phyloP scores from a whole-genome alignment of 345 rosid genomes.

The Kandelia obovata region DNA sequence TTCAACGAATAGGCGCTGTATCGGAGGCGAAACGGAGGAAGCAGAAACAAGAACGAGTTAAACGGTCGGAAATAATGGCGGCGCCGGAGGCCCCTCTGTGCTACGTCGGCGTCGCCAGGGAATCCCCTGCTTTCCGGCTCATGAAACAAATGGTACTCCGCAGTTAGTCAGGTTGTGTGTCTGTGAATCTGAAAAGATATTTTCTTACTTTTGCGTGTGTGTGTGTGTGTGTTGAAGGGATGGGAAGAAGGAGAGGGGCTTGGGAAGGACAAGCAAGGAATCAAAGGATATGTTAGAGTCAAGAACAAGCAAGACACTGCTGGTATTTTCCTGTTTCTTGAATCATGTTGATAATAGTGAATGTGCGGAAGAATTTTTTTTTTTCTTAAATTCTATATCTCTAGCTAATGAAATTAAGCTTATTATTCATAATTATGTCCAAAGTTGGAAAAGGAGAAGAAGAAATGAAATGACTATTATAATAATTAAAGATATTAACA shows the following conservation, averaged over 20 bases:
- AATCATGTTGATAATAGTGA: neutral
- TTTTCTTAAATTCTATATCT: neutral
- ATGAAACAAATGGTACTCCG: slow-evolving; percentile 87
- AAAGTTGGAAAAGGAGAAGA: too few relatives aligned
- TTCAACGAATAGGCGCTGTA: neutral
- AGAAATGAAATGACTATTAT: too few relatives aligned
- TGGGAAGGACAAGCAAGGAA: slow-evolving; percentile 97
- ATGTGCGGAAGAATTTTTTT: neutral
- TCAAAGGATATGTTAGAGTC: slow-evolving; percentile 81
- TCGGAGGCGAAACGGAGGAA: slow-evolving; percentile 20
- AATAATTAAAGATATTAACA: too few relatives aligned
- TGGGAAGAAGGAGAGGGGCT: slow-evolving; percentile 99
- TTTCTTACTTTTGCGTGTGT: slow-evolving; percentile 1
- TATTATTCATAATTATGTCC: too few relatives aligned
- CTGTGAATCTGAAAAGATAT: neutral
- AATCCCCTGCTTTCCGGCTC: slow-evolving; percentile 89
- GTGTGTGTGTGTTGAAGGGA: slow-evolving; percentile 43
- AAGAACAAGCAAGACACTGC: slow-evolving; percentile 82
- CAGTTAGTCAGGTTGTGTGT: neutral
- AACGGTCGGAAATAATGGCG: slow-evolving; percentile 44
- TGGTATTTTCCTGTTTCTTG: slow-evolving; percentile 39
- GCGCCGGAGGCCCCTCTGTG: slow-evolving; percentile 87
- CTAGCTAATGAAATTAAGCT: neutral
- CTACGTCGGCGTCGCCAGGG: slow-evolving; percentile 72
- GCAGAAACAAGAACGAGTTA: neutral